These are phyloP conservation scores for Corynascus novoguineensis DNA, from an alignment of 495 filamentous ascomycete species.

Conservation along the genomic window DNA sequence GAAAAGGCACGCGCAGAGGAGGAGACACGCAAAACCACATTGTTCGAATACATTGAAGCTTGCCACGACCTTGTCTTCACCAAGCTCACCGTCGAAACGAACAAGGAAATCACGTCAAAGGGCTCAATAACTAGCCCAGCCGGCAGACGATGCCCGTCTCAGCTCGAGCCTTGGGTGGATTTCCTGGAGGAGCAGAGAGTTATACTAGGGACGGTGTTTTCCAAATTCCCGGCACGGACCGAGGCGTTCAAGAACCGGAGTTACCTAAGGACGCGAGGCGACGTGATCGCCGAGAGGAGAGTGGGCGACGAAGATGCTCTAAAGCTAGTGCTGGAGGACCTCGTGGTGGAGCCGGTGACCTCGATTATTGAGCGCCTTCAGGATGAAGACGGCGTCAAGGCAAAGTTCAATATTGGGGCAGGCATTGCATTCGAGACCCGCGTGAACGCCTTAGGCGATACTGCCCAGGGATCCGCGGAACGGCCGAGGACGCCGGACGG, in stretches of 20 bases:
- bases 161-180: neutral
- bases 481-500: conserved; percentile 5
- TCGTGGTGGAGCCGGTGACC: conserved; percentile 1
- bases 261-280: conserved; percentile 1
- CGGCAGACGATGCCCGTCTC: neutral
- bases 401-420: neutral
- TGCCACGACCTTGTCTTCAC: conserved; percentile 35
- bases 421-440: neutral
- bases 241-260: neutral
- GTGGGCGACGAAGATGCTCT: conserved; percentile 1
- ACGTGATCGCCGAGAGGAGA: neutral
- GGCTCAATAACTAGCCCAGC: neutral
- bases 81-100: conserved; percentile 30
- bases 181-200: conserved; percentile 4
- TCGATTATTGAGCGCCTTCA: neutral
- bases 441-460: neutral
- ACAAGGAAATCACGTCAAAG: conserved; percentile 3
- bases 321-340: neutral
- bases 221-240: neutral
- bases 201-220: neutral
- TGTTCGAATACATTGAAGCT: conserved; percentile 32
- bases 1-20: neutral
- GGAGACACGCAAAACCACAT: conserved; percentile 24
- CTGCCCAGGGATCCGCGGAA: neutral
- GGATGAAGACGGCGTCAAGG: neutral